These are phyloP conservation scores for Pycnococcus provasolii DNA, from an alignment of 139 green algal species.

Conservation along the genomic window DNA sequence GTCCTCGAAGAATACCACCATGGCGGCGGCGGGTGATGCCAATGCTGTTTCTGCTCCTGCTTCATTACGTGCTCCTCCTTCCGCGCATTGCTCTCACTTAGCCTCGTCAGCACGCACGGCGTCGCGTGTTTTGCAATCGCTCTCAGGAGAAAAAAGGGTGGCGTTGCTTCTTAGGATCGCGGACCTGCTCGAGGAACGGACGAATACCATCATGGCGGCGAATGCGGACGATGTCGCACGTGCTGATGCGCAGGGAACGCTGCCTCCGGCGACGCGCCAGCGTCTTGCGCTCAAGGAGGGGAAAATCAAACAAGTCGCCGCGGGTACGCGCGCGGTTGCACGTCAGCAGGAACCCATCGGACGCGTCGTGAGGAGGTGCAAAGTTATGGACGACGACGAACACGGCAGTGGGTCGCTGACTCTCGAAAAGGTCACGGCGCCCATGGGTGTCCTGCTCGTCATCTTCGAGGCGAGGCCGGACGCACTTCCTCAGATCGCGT, in stretches of 20 bases:
- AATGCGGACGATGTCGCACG: slow-evolving; percentile 69
- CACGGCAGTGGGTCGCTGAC: slow-evolving; percentile 36
- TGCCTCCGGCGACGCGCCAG: slow-evolving; percentile 66
- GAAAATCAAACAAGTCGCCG: slow-evolving; percentile 80
- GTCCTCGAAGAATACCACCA: too few species aligned
- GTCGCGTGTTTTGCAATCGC: background rate
- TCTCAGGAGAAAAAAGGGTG: slow-evolving; percentile 51
- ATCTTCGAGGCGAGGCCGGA: slow-evolving; percentile 98
- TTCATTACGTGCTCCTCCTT: too few species aligned
- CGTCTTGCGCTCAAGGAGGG: slow-evolving; percentile 80
- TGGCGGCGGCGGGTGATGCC: too few species aligned
- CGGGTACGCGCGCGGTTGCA: slow-evolving; percentile 79
- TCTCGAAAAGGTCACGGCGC: slow-evolving; percentile 79
- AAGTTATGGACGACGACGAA: slow-evolving; percentile 69
- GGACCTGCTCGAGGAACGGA: slow-evolving; percentile 53
- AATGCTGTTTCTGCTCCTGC: too few species aligned
- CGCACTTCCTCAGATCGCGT: slow-evolving; percentile 79
- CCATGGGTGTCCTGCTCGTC: slow-evolving; percentile 94
- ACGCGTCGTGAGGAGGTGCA: background rate
- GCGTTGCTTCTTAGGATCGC: slow-evolving; percentile 68
- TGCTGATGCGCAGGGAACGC: slow-evolving; percentile 28
- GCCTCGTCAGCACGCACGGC: too few species aligned
- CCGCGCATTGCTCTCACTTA: too few species aligned
- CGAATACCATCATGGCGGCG: slow-evolving; percentile 65
- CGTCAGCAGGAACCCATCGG: slow-evolving; percentile 38